Conservation (phyloP, 768 basidiomycete species). For the Lentinus brumalis region DNA sequence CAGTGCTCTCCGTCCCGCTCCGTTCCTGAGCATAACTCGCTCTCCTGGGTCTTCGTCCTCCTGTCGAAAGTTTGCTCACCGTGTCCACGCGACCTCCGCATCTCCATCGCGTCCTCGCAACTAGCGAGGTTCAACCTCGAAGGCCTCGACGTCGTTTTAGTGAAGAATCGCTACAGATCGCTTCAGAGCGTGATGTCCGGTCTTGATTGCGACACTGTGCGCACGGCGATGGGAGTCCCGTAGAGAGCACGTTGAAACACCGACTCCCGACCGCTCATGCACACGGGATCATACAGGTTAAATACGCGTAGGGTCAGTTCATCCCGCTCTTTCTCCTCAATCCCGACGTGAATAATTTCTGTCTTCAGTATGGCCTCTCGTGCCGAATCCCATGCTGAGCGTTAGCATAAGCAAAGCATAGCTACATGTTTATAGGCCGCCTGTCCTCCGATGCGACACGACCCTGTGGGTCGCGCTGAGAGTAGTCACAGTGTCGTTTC, state of each 20-base stretch:
- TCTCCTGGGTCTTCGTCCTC: slow-evolving; percentile 26
- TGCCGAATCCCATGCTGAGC: too few species aligned
- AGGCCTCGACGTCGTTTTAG: slow-evolving; percentile 24
- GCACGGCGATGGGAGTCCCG: not conserved
- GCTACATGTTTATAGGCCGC: too few species aligned
- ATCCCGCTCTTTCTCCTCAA: not conserved
- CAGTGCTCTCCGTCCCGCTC: slow-evolving; percentile 13
- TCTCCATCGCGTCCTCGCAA: slow-evolving; percentile 14
- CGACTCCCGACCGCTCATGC: not conserved
- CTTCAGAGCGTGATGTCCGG: slow-evolving; percentile 14
- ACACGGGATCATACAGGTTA: not conserved
- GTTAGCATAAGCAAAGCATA: too few species aligned
- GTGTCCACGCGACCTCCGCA: not conserved
- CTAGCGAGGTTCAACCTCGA: slow-evolving; percentile 22
- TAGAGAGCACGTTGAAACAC: not conserved
- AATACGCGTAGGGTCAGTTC: not conserved
- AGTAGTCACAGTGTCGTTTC: too few species aligned
- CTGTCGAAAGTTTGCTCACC: slow-evolving; percentile 16
- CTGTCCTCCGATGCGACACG: too few species aligned
- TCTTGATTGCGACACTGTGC: slow-evolving; percentile 2
- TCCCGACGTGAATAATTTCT: too few species aligned
- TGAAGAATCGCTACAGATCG: slow-evolving; percentile 11
- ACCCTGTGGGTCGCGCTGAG: too few species aligned
- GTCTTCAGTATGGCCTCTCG: too few species aligned
- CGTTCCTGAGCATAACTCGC: slow-evolving; percentile 1